Conservation (phyloP, 306 rosid species). For the Lagenaria siceraria region DNA sequence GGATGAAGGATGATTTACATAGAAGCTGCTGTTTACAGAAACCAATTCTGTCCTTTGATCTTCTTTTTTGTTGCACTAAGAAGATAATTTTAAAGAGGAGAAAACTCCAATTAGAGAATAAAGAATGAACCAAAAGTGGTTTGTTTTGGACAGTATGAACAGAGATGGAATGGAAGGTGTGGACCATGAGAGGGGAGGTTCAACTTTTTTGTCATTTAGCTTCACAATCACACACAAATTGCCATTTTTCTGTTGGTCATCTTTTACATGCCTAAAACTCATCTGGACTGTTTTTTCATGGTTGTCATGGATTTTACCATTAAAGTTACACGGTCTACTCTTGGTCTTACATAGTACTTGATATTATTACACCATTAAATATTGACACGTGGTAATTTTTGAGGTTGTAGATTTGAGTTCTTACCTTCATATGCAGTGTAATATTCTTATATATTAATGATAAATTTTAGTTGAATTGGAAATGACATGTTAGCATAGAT, state of each 20-base stretch:
- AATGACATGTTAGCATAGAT: background rate
- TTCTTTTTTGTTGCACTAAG: background rate
- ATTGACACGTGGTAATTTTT: background rate
- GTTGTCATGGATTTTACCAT: background rate
- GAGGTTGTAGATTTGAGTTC: too few species aligned
- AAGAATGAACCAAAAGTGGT: background rate
- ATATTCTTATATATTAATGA: background rate
- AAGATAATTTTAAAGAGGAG: background rate
- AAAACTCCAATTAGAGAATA: background rate
- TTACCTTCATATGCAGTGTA: background rate
- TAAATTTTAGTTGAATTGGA: background rate
- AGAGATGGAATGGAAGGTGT: background rate
- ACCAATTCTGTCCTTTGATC: background rate
- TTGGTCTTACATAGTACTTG: background rate
- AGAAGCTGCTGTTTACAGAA: background rate
- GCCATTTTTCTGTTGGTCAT: background rate
- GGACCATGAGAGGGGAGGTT: background rate
- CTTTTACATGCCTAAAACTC: background rate
- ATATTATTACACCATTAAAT: too few species aligned
- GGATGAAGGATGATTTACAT: background rate
- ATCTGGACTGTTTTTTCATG: background rate
- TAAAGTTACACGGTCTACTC: background rate
- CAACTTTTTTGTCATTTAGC: background rate
- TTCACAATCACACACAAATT: background rate
- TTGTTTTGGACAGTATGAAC: background rate